Evolutionary conservation across 345 rosid species (phyloP), one percentile per base, ranked within the genome.

Genomic region (Erucastrum elatum): DNA sequence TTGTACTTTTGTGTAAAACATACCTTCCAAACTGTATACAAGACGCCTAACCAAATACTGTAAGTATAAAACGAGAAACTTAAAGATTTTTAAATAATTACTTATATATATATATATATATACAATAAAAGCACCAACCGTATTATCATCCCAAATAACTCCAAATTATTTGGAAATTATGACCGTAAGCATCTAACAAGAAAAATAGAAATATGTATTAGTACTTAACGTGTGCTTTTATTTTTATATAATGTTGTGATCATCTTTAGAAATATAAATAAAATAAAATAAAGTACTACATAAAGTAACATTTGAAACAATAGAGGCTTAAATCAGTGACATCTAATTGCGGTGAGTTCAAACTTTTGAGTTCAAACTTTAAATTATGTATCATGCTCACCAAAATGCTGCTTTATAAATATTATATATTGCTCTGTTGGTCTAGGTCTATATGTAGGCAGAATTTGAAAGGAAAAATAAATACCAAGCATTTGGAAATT

Each of bases 1-100:
- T 73, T 73, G 37, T 61, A 31, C 21, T 21, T 72, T 72, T 59
- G 55, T 58, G 77, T 65, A 21, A 66, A 3, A 16, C 39, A 12
- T 31, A 67, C 27, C 25, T 76, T 63, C 65, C 56, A 49, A 49
- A 62, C 6, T 34, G 15, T 51, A 6, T 51, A 51, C 15, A n/a
- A 51, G 25, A 51, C 58, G 58, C 58, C 8, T 51, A 51, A 51
- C 58, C 6, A 46, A 46, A 46, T 35, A 21, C 21, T 21, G 21
- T 21, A 21, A 21, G 21, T 44, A 44, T 4, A 11, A 44, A 44
- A 35, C n/a, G 13, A 44, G 51, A 44, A 44, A 44, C n/a, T 44
- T 11, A 44, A 44, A 12, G 51, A 12, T 10, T 11, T 11, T 44
- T 44, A 35, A 21, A 21, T 21, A 21, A 21, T 21, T 21, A 21